phyloP scores from a whole-genome alignment of 2,329 filamentous ascomycete genomes.

The Beauveria pseudobassiana region DNA sequence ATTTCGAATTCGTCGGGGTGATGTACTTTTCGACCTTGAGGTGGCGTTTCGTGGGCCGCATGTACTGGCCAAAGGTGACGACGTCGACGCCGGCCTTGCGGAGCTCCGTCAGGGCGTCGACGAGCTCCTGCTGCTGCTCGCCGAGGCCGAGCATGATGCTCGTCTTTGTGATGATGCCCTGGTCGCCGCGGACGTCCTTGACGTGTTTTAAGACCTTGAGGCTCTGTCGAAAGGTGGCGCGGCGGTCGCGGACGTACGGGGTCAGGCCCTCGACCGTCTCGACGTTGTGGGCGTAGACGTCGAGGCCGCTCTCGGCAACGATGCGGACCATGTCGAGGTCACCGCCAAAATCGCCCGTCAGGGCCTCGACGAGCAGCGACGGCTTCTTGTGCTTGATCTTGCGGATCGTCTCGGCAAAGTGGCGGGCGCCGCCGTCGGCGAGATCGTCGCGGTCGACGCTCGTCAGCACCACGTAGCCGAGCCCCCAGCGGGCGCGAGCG shows the following conservation, averaged over 20 bases:
- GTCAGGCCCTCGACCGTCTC: constrained; percentile 91
- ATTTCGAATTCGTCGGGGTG: constrained; percentile 80
- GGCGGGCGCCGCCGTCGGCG: constrained; percentile 75
- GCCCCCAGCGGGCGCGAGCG: constrained; percentile 81
- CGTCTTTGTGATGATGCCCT: constrained; percentile 91
- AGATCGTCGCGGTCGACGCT: constrained; percentile 92
- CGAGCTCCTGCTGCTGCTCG: constrained; percentile 81
- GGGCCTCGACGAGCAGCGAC: constrained; percentile 69
- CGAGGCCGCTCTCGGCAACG: constrained; percentile 80
- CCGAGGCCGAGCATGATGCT: constrained; percentile 94
- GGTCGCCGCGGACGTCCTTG: constrained; percentile 62
- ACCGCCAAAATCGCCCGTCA: constrained; percentile 83
- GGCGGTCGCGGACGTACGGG: constrained; percentile 79
- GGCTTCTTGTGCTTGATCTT: constrained; percentile 84
- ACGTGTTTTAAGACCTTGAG: constrained; percentile 71
- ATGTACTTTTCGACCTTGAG: constrained; percentile 96
- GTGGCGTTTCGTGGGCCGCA: constrained; percentile 96
- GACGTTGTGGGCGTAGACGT: constrained; percentile 95
- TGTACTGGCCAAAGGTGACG: constrained; percentile 99
- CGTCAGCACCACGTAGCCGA: constrained; percentile 94
- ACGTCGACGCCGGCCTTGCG: constrained; percentile 79
- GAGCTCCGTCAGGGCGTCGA: constrained; percentile 71
- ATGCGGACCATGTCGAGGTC: constrained; percentile 79
- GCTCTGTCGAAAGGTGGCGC: constrained; percentile 84
- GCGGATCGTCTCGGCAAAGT: constrained; percentile 90